A percentile compares a stretch with the other conserved stretches of the same genome.
Conservation (phyloP, 148 eudicot species). For the Salicornia ramosissima region DNA sequence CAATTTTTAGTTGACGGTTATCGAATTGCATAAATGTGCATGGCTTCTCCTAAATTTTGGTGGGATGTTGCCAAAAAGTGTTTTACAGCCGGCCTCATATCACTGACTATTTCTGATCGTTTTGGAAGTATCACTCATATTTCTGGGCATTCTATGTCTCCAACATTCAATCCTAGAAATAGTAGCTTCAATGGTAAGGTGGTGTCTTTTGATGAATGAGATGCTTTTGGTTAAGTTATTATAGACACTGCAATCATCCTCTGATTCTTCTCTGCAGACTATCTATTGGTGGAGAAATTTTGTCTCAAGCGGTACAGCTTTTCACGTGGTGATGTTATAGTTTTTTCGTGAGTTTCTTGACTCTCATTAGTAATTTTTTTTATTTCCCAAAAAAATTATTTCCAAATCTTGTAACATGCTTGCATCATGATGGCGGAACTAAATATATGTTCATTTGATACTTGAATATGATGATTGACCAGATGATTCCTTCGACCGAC, state of each 20-base stretch:
- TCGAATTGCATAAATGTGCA: conserved; percentile 21
- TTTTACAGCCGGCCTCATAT: conserved; percentile 61
- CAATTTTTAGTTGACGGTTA: conserved; percentile 25
- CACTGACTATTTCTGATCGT: conserved; percentile 69
- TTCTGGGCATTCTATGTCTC: conserved; percentile 80
- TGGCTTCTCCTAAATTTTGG: conserved; percentile 44
- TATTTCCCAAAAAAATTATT: too few relatives aligned
- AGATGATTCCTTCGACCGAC: not conserved
- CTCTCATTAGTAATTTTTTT: not conserved
- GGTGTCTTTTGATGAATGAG: conserved; percentile 28
- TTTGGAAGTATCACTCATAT: conserved; percentile 49
- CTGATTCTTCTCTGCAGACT: conserved; percentile 43
- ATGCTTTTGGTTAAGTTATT: not conserved
- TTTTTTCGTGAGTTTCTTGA: conserved; percentile 57
- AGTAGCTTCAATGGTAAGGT: conserved; percentile 30
- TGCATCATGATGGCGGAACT: not conserved
- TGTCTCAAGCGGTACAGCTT: conserved; percentile 77
- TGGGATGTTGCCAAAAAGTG: conserved; percentile 58
- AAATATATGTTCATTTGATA: not conserved
- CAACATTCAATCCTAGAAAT: conserved; percentile 71
- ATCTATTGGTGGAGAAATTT: conserved; percentile 74
- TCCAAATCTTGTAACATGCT: conserved; percentile 8
- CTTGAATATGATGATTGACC: not conserved
- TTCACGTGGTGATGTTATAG: conserved; percentile 78
- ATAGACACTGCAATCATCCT: not conserved